Evolutionary conservation across 305 asterid species (phyloP).

Genomic region (Striga hermonthica): DNA sequence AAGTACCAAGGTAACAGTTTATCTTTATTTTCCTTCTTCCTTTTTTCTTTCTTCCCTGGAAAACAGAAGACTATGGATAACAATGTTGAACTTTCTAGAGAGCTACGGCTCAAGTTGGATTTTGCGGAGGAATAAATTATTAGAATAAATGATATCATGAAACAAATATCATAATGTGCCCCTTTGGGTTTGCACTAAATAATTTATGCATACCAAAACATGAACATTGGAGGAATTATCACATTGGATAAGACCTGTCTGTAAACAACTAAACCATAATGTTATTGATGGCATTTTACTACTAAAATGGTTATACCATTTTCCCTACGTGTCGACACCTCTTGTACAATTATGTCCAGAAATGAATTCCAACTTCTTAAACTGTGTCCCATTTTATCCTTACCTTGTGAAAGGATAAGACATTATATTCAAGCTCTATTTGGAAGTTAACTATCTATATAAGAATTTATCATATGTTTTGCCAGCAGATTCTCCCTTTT

Average conservation of each 20-base stretch:
- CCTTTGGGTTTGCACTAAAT: no score
- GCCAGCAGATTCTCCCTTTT: no score
- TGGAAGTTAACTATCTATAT: no score
- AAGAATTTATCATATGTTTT: no score
- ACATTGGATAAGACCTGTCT: neutral
- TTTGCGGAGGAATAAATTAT: no score
- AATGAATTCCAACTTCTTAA: neutral
- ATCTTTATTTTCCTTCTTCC: neutral
- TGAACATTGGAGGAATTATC: neutral
- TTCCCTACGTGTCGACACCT: neutral
- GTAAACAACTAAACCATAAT: neutral
- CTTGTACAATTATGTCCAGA: neutral
- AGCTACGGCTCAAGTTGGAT: no score
- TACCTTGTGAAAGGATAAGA: neutral
- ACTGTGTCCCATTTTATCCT: no score
- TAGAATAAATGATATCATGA: no score
- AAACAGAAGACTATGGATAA: neutral
- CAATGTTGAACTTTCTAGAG: no score
- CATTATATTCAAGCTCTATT: no score
- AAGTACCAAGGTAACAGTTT: conserved; percentile 67
- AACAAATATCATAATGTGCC: no score
- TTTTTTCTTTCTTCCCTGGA: neutral
- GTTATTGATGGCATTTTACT: neutral
- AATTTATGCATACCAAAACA: neutral
- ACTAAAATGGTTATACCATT: neutral